These are phyloP conservation scores for Onygenales sp. DNA, from an alignment of 2,329 filamentous ascomycete genomes.

Conservation along the genomic window DNA sequence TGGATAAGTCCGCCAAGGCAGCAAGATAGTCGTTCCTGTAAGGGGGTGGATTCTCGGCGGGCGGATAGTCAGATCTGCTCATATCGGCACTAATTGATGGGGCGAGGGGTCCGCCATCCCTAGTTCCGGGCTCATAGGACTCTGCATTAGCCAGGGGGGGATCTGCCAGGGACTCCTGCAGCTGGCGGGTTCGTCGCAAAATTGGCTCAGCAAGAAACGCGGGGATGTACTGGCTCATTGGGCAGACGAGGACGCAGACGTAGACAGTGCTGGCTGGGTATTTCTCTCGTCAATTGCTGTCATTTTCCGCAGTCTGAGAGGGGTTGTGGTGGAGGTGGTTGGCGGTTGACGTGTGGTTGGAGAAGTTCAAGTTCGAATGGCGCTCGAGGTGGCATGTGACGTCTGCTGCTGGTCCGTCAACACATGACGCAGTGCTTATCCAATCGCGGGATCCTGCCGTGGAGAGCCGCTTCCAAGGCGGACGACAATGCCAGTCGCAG, in stretches of 20 bases:
- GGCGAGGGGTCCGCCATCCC: background rate
- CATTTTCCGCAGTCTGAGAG: background rate
- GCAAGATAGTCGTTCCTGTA: background rate
- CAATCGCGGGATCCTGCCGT: background rate
- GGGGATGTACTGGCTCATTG: constrained; percentile 36
- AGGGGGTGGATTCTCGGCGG: background rate
- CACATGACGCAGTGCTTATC: background rate
- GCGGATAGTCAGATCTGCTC: background rate
- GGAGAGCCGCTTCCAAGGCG: constrained; percentile 4
- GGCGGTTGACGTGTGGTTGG: background rate
- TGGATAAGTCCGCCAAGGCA: background rate
- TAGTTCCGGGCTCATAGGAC: background rate
- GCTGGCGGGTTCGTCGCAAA: constrained; percentile 33
- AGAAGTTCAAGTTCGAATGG: background rate
- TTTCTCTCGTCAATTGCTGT: background rate
- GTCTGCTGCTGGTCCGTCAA: background rate
- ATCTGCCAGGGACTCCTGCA: constrained; percentile 16
- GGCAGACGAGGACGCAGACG: constrained; percentile 1
- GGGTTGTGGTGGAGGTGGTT: background rate
- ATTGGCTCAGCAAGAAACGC: constrained; percentile 36
- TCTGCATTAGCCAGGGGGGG: background rate
- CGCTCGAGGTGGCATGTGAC: background rate
- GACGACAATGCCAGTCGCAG: constrained; percentile 9
- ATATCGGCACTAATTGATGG: background rate
- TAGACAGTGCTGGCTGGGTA: background rate